Base-by-base conservation (phyloP, 2,329 filamentous ascomycete species). In the Botrytis paeoniae region DNA sequence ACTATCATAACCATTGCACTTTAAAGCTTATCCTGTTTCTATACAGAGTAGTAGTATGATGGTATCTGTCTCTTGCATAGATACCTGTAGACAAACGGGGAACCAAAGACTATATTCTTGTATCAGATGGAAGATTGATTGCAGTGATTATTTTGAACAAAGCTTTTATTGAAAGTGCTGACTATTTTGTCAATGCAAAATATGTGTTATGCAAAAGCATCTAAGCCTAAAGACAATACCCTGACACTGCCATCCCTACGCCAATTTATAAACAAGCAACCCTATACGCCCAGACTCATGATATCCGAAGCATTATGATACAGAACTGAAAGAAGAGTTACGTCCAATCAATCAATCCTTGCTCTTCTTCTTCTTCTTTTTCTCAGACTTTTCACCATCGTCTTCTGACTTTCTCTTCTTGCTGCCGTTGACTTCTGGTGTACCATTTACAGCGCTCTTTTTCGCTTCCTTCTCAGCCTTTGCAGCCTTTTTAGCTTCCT, bases 401-500 rank as follows among this genome's bases (percentile, higher is more conserved):
- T 86, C 85, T 72, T 83, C 82, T 70, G 84, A 86, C 85, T 93
- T 92, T 81, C 91, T 88, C 88, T 93, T 93, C 88, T 93, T 93
- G 82, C 87, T 93, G 82, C 87, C 51, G 48, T 32, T 77, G 54
- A 77, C 77, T 48, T 76, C 79, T 22, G 82, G 80, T 74, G 84
- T 83, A 66, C 83, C 82, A 25, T 85, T 85, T 60, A 82, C 81
- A 80, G 89, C 86, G 29, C 82, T 83, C 84, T 91, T 92, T 83
- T 88, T 89, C 73, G 87, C 84, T 85, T 92, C 92, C 87, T 93
- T 93, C 79, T 91, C 82, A 64, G 93, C 90, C 84, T 93, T 93
- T 85, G 89, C 92, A 78, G 90, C 83, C 6, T 92, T 70, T 74
- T 83, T 81, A 74, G 60, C 41, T 32, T 57, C 62, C 35, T 66